Percentiles rank a stretch among this genome's conserved stretches.
phyloP scores from a whole-genome alignment of 257 asterid genomes.

The Salvia miltiorrhiza region DNA sequence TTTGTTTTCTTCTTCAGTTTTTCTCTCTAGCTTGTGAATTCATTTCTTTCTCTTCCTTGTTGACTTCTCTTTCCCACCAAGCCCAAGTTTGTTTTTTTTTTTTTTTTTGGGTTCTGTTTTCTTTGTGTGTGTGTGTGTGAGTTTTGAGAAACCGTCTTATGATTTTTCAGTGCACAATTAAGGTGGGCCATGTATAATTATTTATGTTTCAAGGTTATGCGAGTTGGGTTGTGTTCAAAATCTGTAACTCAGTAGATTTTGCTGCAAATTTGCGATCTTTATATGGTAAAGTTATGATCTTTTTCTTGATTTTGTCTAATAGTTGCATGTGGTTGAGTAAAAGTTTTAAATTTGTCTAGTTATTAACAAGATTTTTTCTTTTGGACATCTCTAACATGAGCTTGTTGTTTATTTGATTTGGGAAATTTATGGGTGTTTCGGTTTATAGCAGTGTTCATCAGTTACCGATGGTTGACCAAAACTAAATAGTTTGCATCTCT shows the following conservation, averaged over 20 bases:
- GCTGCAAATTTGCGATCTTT: conserved; percentile 25
- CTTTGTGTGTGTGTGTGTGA: not conserved
- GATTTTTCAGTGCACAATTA: conserved; percentile 17
- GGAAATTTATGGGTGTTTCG: conserved; percentile 4
- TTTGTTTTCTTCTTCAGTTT: conserved; percentile 3
- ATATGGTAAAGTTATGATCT: conserved; percentile 28
- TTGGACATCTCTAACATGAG: not conserved
- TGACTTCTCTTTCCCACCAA: conserved; percentile 26
- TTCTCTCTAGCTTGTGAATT: conserved; percentile 6
- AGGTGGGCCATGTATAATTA: conserved; percentile 36
- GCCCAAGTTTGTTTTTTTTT: not conserved
- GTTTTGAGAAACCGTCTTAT: conserved; percentile 5
- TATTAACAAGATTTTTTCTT: not conserved
- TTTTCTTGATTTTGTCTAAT: conserved; percentile 22
- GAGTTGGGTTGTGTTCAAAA: conserved; percentile 26
- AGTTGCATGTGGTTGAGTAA: conserved; percentile 26
- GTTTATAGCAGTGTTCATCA: not conserved
- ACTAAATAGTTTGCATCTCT: not conserved
- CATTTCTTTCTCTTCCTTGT: conserved; percentile 7
- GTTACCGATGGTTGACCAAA: conserved; percentile 31
- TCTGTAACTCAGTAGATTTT: conserved; percentile 13
- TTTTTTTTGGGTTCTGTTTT: not conserved
- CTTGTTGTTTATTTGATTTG: conserved; percentile 5
- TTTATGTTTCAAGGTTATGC: conserved; percentile 10
- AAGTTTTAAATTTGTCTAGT: conserved; percentile 7